Conservation (phyloP, 768 basidiomycete genomes). For the Hygrocybe coccinea region DNA sequence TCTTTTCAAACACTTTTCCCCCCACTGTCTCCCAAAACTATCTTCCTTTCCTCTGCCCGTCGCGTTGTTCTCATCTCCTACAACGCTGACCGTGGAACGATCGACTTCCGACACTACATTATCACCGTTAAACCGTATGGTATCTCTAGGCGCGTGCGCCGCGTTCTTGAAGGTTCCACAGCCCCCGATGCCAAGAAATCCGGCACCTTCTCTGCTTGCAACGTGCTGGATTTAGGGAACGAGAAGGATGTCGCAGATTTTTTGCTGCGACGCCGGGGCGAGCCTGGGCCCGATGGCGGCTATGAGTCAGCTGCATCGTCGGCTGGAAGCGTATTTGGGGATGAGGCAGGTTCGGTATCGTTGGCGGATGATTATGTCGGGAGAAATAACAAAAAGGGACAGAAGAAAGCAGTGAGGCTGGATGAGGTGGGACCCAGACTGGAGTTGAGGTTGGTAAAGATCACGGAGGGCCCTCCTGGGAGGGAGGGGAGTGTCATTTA, state of each 20-base stretch:
- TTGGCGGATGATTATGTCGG: slow-evolving; percentile 94
- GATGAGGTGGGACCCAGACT: slow-evolving; percentile 95
- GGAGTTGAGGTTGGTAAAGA: slow-evolving; percentile 90
- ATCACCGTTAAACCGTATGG: slow-evolving; percentile 95
- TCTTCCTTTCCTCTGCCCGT: slow-evolving; percentile 83
- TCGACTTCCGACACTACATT: slow-evolving; percentile 91
- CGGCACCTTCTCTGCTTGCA: slow-evolving; percentile 31
- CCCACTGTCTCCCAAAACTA: slow-evolving; percentile 75
- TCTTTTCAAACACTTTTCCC: slow-evolving; percentile 96
- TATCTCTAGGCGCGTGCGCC: slow-evolving; percentile 85
- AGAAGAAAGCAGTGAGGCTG: slow-evolving; percentile 83
- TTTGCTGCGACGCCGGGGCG: slow-evolving; percentile 66
- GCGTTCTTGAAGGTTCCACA: slow-evolving; percentile 64
- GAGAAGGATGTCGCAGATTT: slow-evolving; percentile 97
- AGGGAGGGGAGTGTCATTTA: slow-evolving; percentile 91
- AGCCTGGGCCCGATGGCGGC: slow-evolving; percentile 58
- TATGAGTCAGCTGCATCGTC: slow-evolving; percentile 82
- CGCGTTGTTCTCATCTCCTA: slow-evolving; percentile 92
- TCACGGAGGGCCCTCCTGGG: slow-evolving; percentile 89
- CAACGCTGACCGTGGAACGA: slow-evolving; percentile 75
- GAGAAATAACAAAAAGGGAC: slow-evolving; percentile 87
- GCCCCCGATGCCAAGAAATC: slow-evolving; percentile 24
- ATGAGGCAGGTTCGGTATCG: slow-evolving; percentile 77
- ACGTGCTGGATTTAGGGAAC: slow-evolving; percentile 73
- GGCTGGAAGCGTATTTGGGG: slow-evolving; percentile 69